Conservation (phyloP, 2,329 filamentous ascomycete genomes). For the Diaporthe sp. region DNA sequence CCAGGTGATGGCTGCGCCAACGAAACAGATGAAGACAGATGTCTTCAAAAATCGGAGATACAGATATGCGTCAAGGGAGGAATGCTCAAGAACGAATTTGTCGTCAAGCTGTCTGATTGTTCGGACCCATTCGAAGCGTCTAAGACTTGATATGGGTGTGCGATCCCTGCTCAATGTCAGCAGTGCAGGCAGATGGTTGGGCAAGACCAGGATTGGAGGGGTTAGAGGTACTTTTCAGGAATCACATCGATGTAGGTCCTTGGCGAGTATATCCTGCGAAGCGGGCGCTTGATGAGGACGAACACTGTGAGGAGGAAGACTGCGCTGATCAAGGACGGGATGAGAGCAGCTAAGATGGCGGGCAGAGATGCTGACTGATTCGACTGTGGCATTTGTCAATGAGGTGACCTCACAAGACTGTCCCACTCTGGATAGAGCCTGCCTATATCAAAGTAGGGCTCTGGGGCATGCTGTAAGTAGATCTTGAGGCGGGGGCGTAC, state of each 20-base stretch:
- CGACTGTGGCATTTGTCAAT: constrained; percentile 25
- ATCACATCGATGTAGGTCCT: constrained; percentile 44
- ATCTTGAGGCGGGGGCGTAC: not conserved
- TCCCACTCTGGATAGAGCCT: not conserved
- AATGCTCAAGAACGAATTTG: constrained; percentile 76
- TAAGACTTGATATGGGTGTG: constrained; percentile 40
- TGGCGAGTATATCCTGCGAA: constrained; percentile 43
- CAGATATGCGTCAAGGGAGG: constrained; percentile 92
- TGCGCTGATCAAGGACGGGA: constrained; percentile 42
- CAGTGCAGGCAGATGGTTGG: not conserved
- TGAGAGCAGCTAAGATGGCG: constrained; percentile 40
- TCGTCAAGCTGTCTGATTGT: constrained; percentile 40
- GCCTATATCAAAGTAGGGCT: too few relatives aligned
- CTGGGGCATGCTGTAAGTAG: not conserved
- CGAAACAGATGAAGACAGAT: constrained; percentile 79
- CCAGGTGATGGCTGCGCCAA: constrained; percentile 86
- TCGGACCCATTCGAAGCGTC: constrained; percentile 40
- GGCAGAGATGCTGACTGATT: constrained; percentile 39
- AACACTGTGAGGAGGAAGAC: constrained; percentile 41
- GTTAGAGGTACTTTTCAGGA: constrained; percentile 41
- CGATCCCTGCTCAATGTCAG: constrained; percentile 36
- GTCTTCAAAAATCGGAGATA: constrained; percentile 91
- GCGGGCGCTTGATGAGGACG: constrained; percentile 41
- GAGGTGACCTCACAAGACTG: not conserved
- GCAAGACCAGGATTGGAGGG: too few relatives aligned